Percentiles rank a stretch among this genome's conserved stretches.
Evolutionary conservation across 148 eudicot genomes (phyloP).

Genomic region (Hydrangea macrophylla): DNA sequence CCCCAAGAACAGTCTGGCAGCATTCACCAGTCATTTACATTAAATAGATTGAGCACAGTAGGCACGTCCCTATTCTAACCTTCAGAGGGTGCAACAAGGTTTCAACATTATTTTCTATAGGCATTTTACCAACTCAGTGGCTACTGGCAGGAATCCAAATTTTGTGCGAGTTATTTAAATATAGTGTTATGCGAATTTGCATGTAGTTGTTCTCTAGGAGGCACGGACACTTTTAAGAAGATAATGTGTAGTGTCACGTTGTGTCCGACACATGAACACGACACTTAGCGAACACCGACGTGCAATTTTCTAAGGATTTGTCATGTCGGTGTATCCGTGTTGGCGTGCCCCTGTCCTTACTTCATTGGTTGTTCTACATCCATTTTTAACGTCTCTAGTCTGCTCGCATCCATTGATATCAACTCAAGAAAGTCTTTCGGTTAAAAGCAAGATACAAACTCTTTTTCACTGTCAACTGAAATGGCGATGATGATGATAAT

Average conservation of each 20-base stretch:
- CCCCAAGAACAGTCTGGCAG: no score
- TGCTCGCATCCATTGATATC: neutral
- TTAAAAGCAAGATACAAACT: neutral
- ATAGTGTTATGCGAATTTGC: neutral
- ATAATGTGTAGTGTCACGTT: no score
- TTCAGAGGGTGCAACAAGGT: neutral
- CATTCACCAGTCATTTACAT: no score
- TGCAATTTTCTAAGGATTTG: no score
- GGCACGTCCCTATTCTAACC: neutral
- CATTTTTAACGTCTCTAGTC: neutral
- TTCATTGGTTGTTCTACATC: no score
- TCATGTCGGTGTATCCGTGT: no score
- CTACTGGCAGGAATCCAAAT: neutral
- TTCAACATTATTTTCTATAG: neutral
- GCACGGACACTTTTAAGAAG: no score
- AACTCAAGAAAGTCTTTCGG: neutral
- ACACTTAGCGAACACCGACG: no score
- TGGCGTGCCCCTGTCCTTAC: no score
- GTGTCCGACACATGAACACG: no score
- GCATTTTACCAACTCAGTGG: neutral
- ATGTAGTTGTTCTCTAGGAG: neutral
- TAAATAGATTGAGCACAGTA: neutral
- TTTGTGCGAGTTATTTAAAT: neutral
- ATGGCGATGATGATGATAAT: conserved; percentile 1
- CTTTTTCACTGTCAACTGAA: neutral